Percentiles rank a stretch among this genome's conserved stretches.
Conservation (phyloP, 2,329 filamentous ascomycete genomes). For the Pseudogymnoascus sp. region DNA sequence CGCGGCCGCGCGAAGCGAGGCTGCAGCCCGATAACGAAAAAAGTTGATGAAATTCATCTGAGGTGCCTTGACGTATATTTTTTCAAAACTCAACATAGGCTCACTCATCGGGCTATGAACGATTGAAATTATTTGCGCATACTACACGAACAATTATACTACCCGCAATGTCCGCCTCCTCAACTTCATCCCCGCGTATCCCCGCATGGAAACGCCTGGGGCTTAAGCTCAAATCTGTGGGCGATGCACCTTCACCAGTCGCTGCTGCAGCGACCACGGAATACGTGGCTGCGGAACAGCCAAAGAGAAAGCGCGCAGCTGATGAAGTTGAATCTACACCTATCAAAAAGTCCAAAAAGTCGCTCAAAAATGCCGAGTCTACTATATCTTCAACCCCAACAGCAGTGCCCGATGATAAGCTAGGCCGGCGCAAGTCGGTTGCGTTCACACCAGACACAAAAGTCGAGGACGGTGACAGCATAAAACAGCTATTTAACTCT, state of each 20-base stretch:
- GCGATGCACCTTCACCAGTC: slow-evolving; percentile 23
- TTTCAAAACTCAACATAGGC: slow-evolving; percentile 4
- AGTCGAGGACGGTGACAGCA: slow-evolving; percentile 45
- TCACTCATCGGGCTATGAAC: slow-evolving; percentile 2
- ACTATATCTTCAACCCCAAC: slow-evolving; percentile 18
- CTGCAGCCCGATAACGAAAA: slow-evolving; percentile 9
- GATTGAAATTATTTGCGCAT: slow-evolving; percentile 5
- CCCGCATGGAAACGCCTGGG: slow-evolving; percentile 55
- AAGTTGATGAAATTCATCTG: slow-evolving; percentile 6
- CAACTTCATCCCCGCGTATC: slow-evolving; percentile 24
- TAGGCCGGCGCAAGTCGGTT: slow-evolving; percentile 45
- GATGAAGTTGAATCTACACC: slow-evolving; percentile 15
- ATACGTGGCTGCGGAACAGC: slow-evolving; percentile 11
- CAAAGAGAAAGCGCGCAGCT: slow-evolving; percentile 18
- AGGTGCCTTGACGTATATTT: background rate
- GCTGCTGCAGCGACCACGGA: slow-evolving; percentile 17
- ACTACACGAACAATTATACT: background rate
- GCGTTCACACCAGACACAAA: slow-evolving; percentile 58
- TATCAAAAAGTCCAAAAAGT: slow-evolving; percentile 23
- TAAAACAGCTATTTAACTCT: slow-evolving; percentile 41
- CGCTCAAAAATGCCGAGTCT: slow-evolving; percentile 10
- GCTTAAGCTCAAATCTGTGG: slow-evolving; percentile 49
- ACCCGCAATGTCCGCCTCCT: slow-evolving; percentile 9
- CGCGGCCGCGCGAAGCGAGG: slow-evolving; percentile 9
- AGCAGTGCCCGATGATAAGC: slow-evolving; percentile 17